Base-by-base conservation (phyloP, 2,329 filamentous ascomycete species). In the Dryadomyces quercus-mongolicae region DNA sequence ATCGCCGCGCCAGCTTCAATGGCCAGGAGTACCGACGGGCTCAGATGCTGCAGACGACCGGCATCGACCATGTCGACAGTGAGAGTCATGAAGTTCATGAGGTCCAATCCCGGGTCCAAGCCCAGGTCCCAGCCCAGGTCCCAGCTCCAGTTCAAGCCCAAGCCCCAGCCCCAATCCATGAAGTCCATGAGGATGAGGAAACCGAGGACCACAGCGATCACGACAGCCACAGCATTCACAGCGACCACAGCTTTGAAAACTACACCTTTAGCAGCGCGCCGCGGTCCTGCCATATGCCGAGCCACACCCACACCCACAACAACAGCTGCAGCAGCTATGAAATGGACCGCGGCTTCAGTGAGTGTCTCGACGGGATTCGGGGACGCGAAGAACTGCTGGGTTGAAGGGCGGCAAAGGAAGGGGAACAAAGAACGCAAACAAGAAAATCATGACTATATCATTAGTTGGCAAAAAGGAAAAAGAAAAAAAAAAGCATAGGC, bases 21-120 rank as follows among this genome's bases (percentile, higher is more conserved):
- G 67, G 69, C 40, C 74, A 82, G 65, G 77, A 79, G 62, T 71
- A 71, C 64, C 78, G 78, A 64, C 76, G 72, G 58, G 66, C 66
- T 53, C 61, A 76, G 65, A 58, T 58, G 56, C 45, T 53, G 45
- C 54, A 56, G 55, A 36, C 57, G 6, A 55, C 50, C 2, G 55
- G 54, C 3, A 49, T 59, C 18, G 15, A 40, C 22, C 20, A 25
- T 2, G 25, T 40, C 5, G n/a, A 12, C 0, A 16, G 12, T 36
- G 36, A 16, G 6, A 7, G 25, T 15, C 22, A 22, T 15, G 20
- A 49, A 9, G 4, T 21, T 15, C 20, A 44, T 12, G 20, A 10
- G 25, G 25, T 31, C 31, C 6, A 18, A n/a, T n/a, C n/a, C n/a
- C n/a, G n/a, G 36, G 40, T 25, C 15, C n/a, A 38, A 1, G n/a